These are phyloP conservation scores for Tuctoria greenei DNA, from an alignment of 176 grass and related monocot species.

Conservation along the genomic window DNA sequence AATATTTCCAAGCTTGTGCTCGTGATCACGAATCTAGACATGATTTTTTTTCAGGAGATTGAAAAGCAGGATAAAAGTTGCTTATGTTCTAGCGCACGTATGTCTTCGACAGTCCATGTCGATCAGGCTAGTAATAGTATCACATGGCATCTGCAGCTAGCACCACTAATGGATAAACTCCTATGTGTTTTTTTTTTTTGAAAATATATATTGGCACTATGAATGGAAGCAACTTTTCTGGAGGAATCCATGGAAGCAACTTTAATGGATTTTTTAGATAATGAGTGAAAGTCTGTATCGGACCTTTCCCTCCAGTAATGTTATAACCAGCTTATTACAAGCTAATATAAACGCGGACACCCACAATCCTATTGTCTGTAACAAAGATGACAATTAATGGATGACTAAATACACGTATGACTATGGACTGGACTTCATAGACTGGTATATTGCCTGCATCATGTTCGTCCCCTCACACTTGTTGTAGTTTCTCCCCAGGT, in stretches of 20 bases:
- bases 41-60: conserved; percentile 5
- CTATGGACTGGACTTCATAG: too few relatives aligned
- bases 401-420: too few relatives aligned
- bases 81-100: neutral
- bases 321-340: too few relatives aligned
- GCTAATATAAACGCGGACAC: too few relatives aligned
- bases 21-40: conserved; percentile 15
- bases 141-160: neutral
- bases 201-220: neutral
- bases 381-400: too few relatives aligned
- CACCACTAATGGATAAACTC: conserved; percentile 9
- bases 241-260: neutral
- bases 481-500: too few relatives aligned
- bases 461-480: too few relatives aligned
- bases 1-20: conserved; percentile 2
- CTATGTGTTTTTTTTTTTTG: neutral
- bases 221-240: neutral
- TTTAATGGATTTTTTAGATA: too few relatives aligned
- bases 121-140: neutral
- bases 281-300: too few relatives aligned
- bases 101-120: neutral
- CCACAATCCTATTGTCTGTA: too few relatives aligned
- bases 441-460: too few relatives aligned
- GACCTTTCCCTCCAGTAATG: too few relatives aligned
- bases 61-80: neutral